These are phyloP conservation scores for Zygosaccharomyces pseudorouxii DNA, from an alignment of 805 yeast species.

Conservation along the genomic window DNA sequence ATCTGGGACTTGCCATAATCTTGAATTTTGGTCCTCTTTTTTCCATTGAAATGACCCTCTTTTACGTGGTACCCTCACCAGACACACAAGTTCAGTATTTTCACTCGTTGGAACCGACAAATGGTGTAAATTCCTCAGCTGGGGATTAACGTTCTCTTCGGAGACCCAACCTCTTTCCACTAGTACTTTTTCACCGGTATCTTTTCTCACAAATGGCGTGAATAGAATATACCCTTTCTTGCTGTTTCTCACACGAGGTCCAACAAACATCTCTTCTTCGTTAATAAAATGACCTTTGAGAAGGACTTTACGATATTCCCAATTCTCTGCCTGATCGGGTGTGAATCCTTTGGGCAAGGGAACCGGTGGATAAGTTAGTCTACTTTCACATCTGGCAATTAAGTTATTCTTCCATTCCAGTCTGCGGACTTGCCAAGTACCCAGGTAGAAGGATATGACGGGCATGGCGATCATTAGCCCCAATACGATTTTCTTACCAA, in stretches of 20 bases:
- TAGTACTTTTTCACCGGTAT: conserved; percentile 56
- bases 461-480: conserved; percentile 67
- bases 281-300: conserved; percentile 77
- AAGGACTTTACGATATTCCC: conserved; percentile 78
- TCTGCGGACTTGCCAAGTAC: conserved; percentile 89
- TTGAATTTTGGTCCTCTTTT: conserved; percentile 59
- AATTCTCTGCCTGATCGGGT: conserved; percentile 61
- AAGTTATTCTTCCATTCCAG: conserved; percentile 83
- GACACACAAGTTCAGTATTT: conserved; percentile 60
- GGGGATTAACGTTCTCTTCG: conserved; percentile 59
- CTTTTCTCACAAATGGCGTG: conserved; percentile 73
- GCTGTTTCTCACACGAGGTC: conserved; percentile 76
- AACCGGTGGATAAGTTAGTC: conserved; percentile 66
- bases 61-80: conserved; percentile 63
- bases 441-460: conserved; percentile 73
- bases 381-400: conserved; percentile 77
- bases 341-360: conserved; percentile 65
- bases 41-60: conserved; percentile 65
- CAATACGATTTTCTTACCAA: conserved; percentile 34
- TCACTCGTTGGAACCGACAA: conserved; percentile 64
- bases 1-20: conserved; percentile 76
- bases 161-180: conserved; percentile 91
- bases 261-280: conserved; percentile 82
- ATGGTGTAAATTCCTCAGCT: conserved; percentile 54
- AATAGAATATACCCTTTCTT: conserved; percentile 72